These are phyloP conservation scores for Coemansia aciculifera DNA, from an alignment of 192 early-diverging fungal species.

Conservation along the genomic window DNA sequence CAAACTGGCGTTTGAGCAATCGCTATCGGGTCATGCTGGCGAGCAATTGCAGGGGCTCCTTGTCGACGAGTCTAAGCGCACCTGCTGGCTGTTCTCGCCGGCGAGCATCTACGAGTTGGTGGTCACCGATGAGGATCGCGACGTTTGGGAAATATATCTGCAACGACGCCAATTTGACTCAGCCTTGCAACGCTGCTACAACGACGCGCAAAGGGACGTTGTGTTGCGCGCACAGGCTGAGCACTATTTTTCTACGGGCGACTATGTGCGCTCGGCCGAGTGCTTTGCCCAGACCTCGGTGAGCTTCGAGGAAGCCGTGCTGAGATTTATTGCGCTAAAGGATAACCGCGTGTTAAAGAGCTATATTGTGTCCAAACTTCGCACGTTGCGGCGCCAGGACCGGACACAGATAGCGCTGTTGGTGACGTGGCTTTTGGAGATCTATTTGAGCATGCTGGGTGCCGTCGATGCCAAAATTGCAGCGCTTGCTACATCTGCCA, in stretches of 20 bases:
- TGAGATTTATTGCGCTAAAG: slow-evolving; percentile 72
- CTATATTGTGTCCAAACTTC: slow-evolving; percentile 77
- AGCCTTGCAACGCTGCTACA: slow-evolving; percentile 74
- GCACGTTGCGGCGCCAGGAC: slow-evolving; percentile 70
- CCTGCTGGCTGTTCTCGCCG: slow-evolving; percentile 92
- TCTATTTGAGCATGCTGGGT: slow-evolving; percentile 80
- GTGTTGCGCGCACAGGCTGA: slow-evolving; percentile 87
- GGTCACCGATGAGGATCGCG: slow-evolving; percentile 87
- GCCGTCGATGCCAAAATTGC: slow-evolving; percentile 58
- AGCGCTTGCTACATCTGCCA: slow-evolving; percentile 21
- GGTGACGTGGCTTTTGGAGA: slow-evolving; percentile 87
- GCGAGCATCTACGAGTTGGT: slow-evolving; percentile 84
- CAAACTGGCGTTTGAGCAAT: slow-evolving; percentile 82
- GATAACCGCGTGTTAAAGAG: slow-evolving; percentile 73
- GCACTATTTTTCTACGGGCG: slow-evolving; percentile 72
- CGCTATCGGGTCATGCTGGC: slow-evolving; percentile 55
- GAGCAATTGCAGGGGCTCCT: slow-evolving; percentile 69
- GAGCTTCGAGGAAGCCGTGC: slow-evolving; percentile 87
- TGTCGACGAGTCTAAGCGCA: slow-evolving; percentile 76
- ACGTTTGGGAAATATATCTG: slow-evolving; percentile 92
- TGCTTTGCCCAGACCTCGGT: slow-evolving; percentile 80
- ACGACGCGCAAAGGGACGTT: slow-evolving; percentile 71
- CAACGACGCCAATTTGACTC: slow-evolving; percentile 77
- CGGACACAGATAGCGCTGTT: slow-evolving; percentile 77
- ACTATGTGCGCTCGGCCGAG: slow-evolving; percentile 75